Conservation (phyloP, 2,329 filamentous ascomycete genomes). For the Elsinoe australis region DNA sequence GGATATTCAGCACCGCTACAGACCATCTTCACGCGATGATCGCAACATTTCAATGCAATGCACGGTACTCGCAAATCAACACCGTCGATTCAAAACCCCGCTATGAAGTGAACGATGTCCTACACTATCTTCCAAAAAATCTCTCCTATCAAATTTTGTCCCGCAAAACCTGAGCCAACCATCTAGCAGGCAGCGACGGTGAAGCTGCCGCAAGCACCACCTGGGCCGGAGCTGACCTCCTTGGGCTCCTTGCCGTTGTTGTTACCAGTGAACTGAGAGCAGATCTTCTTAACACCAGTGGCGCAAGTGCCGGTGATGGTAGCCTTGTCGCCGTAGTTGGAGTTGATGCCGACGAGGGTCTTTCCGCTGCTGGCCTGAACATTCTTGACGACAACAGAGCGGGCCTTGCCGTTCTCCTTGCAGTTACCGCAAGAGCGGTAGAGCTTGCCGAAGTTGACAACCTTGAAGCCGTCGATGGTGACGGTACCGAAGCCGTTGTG, state of each 20-base stretch:
- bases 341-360: slow-evolving; percentile 44
- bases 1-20: no score
- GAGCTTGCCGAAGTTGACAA: slow-evolving; percentile 42
- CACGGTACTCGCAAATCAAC: no score
- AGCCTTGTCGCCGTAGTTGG: slow-evolving; percentile 45
- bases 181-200: slow-evolving; percentile 21
- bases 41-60: no score
- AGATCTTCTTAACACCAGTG: slow-evolving; percentile 31
- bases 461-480: slow-evolving; percentile 37
- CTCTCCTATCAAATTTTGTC: slow-evolving; percentile 2
- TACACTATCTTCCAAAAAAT: neutral
- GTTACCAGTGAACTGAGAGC: slow-evolving; percentile 31
- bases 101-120: slow-evolving; percentile 3
- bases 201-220: slow-evolving; percentile 29
- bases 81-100: slow-evolving; percentile 9
- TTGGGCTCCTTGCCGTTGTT: slow-evolving; percentile 30
- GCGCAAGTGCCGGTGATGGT: slow-evolving; percentile 37
- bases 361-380: slow-evolving; percentile 37
- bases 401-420: slow-evolving; percentile 32
- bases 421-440: slow-evolving; percentile 48
- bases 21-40: no score
- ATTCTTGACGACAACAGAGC: slow-evolving; percentile 39
- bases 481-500: slow-evolving; percentile 37
- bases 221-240: slow-evolving; percentile 28
- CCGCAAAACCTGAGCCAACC: slow-evolving; percentile 1